A percentile compares a stretch with the other conserved stretches of the same genome.
phyloP scores from a whole-genome alignment of 257 asterid genomes.

The Scutellaria minor region DNA sequence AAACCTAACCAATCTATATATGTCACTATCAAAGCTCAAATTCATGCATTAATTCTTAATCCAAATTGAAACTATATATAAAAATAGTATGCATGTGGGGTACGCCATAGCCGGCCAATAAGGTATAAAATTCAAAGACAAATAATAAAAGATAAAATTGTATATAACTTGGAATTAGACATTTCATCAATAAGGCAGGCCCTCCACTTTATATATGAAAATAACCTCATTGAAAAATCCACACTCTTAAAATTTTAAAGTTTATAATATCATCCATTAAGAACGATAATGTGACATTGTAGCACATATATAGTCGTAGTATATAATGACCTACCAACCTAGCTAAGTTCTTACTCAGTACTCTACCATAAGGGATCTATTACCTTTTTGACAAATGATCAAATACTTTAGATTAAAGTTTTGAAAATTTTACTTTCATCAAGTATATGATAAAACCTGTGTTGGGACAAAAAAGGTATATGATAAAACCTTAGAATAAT shows the following conservation, averaged over 20 bases:
- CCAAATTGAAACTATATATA: conserved; percentile 34
- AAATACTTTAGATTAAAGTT: too few species aligned
- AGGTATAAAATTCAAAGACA: conserved; percentile 44
- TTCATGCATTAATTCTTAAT: conserved; percentile 20
- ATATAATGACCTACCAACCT: conserved; percentile 20
- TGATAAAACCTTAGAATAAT: background rate
- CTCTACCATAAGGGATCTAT: background rate
- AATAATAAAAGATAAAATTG: conserved; percentile 40
- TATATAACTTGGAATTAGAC: conserved; percentile 37
- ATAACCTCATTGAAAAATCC: conserved; percentile 29
- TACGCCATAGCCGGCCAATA: conserved; percentile 37
- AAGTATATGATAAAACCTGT: background rate
- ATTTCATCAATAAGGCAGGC: conserved; percentile 46
- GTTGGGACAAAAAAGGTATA: too few species aligned
- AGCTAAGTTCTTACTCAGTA: conserved; percentile 10
- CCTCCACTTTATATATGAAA: conserved; percentile 45
- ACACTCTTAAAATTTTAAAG: background rate
- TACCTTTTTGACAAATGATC: background rate
- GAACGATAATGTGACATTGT: background rate
- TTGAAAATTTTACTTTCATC: background rate
- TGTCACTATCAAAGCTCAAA: conserved; percentile 42
- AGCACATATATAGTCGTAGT: conserved; percentile 9
- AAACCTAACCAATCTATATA: conserved; percentile 34
- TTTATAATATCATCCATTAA: background rate
- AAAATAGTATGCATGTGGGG: conserved; percentile 42